phyloP scores from a whole-genome alignment of 495 filamentous ascomycete genomes.

The Daldinia grandis region DNA sequence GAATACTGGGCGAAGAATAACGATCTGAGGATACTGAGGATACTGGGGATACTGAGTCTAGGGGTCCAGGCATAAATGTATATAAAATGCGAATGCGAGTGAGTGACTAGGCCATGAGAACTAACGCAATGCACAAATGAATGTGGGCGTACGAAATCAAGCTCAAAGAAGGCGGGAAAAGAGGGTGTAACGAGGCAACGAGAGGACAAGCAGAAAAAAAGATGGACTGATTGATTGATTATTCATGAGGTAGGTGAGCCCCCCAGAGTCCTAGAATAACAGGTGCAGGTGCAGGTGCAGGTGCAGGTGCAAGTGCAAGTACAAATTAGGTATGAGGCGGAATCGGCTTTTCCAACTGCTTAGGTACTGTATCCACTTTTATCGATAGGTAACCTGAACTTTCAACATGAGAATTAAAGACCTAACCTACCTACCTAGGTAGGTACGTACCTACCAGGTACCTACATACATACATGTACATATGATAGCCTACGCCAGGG shows the following conservation, averaged over 20 bases:
- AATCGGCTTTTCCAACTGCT: slow-evolving; percentile 13
- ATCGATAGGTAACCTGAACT: neutral
- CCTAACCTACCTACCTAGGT: too few relatives aligned
- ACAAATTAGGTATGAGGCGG: slow-evolving; percentile 34
- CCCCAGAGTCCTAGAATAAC: neutral
- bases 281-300: neutral
- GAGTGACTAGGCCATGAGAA: slow-evolving; percentile 10
- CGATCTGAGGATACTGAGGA: neutral
- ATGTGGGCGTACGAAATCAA: slow-evolving; percentile 6
- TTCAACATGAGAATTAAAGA: too few relatives aligned
- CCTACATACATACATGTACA: too few relatives aligned
- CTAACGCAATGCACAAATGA: slow-evolving; percentile 37
- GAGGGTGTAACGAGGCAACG: slow-evolving; percentile 21
- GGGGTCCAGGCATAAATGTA: neutral
- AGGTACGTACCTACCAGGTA: too few relatives aligned
- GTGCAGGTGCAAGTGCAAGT: neutral
- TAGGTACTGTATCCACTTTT: neutral
- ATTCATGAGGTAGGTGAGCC: slow-evolving; percentile 3
- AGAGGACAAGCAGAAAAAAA: slow-evolving; percentile 5
- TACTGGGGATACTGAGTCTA: neutral
- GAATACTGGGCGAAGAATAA: slow-evolving; percentile 3
- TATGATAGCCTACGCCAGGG: neutral
- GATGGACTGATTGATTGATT: slow-evolving; percentile 18
- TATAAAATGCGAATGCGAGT: neutral
- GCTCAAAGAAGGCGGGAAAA: slow-evolving; percentile 13